Evolutionary conservation across 148 eudicot species (phyloP).

Genomic region (Persicaria tinctoria): DNA sequence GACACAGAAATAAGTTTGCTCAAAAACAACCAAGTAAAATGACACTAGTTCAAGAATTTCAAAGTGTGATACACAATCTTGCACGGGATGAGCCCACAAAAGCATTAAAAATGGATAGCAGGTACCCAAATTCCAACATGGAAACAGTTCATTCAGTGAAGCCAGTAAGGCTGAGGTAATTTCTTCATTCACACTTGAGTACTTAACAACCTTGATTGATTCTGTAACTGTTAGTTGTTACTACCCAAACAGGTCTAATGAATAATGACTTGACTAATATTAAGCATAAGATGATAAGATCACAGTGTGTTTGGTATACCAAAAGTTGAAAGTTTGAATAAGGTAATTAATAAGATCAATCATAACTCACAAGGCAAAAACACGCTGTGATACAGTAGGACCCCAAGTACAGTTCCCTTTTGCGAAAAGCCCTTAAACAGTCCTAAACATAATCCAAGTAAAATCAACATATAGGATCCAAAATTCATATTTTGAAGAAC

Average conservation of each 20-base stretch:
- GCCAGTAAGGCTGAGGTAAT: too few species aligned
- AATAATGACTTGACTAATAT: too few species aligned
- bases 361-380: too few species aligned
- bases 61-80: background rate
- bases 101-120: background rate
- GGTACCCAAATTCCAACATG: background rate
- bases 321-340: too few species aligned
- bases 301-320: too few species aligned
- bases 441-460: background rate
- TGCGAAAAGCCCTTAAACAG: too few species aligned
- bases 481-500: background rate
- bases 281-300: too few species aligned
- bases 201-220: background rate
- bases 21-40: background rate
- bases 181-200: background rate
- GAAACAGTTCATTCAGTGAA: background rate
- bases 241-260: too few species aligned
- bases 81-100: background rate
- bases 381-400: too few species aligned
- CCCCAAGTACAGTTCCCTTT: too few species aligned
- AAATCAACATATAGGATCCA: background rate
- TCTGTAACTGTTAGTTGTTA: background rate
- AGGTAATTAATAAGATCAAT: too few species aligned
- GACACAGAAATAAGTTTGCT: background rate
- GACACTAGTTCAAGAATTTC: background rate